Conservation (phyloP, 257 asterid genomes). For the Nicotiana undulata region DNA sequence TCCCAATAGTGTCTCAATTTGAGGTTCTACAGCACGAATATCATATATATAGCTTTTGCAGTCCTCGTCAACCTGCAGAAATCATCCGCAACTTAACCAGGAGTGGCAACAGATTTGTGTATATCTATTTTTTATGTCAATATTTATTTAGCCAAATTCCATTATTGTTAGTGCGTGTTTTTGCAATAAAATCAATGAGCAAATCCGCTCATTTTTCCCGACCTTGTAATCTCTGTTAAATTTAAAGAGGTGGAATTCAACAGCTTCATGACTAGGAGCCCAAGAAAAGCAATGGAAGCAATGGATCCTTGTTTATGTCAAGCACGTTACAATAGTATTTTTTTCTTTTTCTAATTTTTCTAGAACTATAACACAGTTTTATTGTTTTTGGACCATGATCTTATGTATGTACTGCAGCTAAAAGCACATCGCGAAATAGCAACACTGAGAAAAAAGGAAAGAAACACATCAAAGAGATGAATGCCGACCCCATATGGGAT, state of each 20-base stretch:
- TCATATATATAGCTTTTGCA: not conserved
- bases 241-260: not conserved
- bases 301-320: not conserved
- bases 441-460: not conserved
- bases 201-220: not conserved
- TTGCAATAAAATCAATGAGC: not conserved
- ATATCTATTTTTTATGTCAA: not conserved
- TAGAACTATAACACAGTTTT: not conserved
- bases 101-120: not conserved
- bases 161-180: not conserved
- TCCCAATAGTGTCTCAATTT: constrained; percentile 23
- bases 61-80: not conserved
- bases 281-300: not conserved
- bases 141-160: not conserved
- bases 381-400: not conserved
- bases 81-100: not conserved
- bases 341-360: not conserved
- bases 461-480: not conserved
- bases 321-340: not conserved
- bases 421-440: not conserved
- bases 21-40: not conserved
- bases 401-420: not conserved
- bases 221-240: not conserved
- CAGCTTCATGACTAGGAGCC: not conserved
- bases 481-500: not conserved